Conservation (phyloP, 768 basidiomycete species). For the Artomyces pyxidatus region DNA sequence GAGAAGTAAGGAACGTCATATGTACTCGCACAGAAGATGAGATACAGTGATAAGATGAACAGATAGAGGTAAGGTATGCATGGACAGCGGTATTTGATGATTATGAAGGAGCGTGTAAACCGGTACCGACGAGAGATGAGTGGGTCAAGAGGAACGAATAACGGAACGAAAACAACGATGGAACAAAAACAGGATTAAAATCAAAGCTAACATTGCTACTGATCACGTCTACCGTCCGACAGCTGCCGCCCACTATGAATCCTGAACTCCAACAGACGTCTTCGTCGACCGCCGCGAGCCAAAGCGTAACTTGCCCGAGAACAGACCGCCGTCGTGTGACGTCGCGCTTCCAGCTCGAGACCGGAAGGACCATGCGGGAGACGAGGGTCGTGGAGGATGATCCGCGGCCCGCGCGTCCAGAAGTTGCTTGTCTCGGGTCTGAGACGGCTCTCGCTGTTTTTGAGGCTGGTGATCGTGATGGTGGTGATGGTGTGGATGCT, state of each 20-base stretch:
- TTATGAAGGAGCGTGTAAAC: conserved; percentile 14
- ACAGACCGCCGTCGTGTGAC: conserved; percentile 62
- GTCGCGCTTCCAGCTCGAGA: conserved; percentile 69
- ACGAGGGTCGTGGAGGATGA: conserved; percentile 52
- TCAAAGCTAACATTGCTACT: not conserved
- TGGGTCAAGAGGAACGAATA: not conserved
- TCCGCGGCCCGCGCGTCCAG: conserved; percentile 44
- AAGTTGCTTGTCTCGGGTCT: conserved; percentile 36
- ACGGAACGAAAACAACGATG: not conserved
- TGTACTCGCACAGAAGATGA: conserved; percentile 5
- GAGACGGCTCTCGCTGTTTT: conserved; percentile 23
- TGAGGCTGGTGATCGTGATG: conserved; percentile 45
- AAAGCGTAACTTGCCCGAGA: conserved; percentile 68
- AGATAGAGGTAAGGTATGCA: conserved; percentile 9
- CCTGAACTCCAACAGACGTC: conserved; percentile 16
- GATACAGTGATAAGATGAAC: conserved; percentile 9
- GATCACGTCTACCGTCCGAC: not conserved
- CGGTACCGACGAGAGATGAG: conserved; percentile 8
- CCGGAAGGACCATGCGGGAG: conserved; percentile 82
- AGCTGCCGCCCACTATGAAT: not conserved
- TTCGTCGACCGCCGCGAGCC: conserved; percentile 57
- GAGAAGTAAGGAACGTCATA: conserved; percentile 4
- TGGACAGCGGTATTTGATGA: conserved; percentile 13
- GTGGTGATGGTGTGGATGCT: conserved; percentile 46
- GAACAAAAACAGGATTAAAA: not conserved